Percentiles rank a stretch among this genome's conserved stretches.
These are phyloP conservation scores for Tetrapisispora pingtungensis DNA, from an alignment of 805 yeast genomes.

Conservation along the genomic window DNA sequence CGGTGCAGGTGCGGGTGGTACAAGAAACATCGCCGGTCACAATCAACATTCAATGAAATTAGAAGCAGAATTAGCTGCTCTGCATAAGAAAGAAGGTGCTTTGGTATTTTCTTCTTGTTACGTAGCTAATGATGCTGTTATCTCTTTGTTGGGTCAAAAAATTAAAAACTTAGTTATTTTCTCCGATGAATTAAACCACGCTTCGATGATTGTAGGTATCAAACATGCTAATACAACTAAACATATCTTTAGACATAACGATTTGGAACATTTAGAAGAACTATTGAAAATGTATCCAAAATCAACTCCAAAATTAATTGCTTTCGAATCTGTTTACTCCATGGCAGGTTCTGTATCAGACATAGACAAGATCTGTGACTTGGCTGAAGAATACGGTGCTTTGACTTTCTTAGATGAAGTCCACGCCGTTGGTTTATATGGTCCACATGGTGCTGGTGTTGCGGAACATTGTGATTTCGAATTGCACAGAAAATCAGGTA, in stretches of 20 bases:
- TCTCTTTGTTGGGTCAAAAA: slow-evolving; percentile 83
- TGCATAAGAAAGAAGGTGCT: slow-evolving; percentile 92
- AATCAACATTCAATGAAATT: slow-evolving; percentile 79
- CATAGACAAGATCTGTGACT: slow-evolving; percentile 81
- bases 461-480: slow-evolving; percentile 93
- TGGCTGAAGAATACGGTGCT: slow-evolving; percentile 97
- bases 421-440: slow-evolving; percentile 98
- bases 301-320: slow-evolving; percentile 87
- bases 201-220: slow-evolving; percentile 95
- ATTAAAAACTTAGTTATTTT: slow-evolving; percentile 84
- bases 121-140: slow-evolving; percentile 93
- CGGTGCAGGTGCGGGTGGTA: slow-evolving; percentile 99
- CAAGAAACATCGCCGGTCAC: slow-evolving; percentile 98
- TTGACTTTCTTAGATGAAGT: slow-evolving; percentile 95
- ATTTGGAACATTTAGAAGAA: slow-evolving; percentile 72
- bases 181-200: slow-evolving; percentile 90
- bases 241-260: slow-evolving; percentile 86
- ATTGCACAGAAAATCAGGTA: slow-evolving; percentile 61
- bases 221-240: slow-evolving; percentile 81
- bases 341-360: slow-evolving; percentile 98
- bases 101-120: slow-evolving; percentile 91
- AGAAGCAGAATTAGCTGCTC: slow-evolving; percentile 78
- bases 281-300: slow-evolving; percentile 71
- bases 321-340: slow-evolving; percentile 94
- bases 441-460: slow-evolving; percentile 99